Evolutionary conservation across 164 flowering plant genomes (phyloP).

Genomic region (Tetrastigma voinierianum): DNA sequence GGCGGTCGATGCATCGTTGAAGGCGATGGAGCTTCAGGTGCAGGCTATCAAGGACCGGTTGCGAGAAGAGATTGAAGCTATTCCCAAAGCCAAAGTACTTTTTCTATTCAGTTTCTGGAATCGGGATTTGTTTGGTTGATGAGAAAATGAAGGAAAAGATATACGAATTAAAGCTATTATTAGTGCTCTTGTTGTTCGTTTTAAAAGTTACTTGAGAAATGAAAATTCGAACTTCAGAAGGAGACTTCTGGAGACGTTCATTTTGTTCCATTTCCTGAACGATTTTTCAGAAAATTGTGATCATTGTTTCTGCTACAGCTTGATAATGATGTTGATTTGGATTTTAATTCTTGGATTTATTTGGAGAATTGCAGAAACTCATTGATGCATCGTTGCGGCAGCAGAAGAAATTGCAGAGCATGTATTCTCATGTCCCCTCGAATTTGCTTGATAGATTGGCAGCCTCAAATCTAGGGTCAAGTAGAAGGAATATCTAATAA

Average conservation of each 20-base stretch:
- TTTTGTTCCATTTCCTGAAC: too few relatives aligned
- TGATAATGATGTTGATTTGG: background rate
- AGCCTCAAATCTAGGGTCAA: constrained; percentile 21
- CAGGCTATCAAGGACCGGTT: constrained; percentile 69
- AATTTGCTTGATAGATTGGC: constrained; percentile 33
- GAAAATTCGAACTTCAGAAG: too few relatives aligned
- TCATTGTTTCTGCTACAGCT: too few relatives aligned
- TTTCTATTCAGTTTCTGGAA: too few relatives aligned
- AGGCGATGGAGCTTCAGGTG: constrained; percentile 82
- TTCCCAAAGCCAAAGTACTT: constrained; percentile 84
- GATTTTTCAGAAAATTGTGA: too few relatives aligned
- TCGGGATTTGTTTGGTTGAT: background rate
- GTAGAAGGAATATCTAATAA: constrained; percentile 24
- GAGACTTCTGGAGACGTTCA: too few relatives aligned
- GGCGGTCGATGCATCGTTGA: constrained; percentile 59
- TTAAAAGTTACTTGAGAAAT: too few relatives aligned
- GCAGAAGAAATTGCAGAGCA: constrained; percentile 73
- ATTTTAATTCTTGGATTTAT: background rate
- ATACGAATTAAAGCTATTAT: background rate
- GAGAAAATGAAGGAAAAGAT: background rate
- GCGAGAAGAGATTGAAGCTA: constrained; percentile 71
- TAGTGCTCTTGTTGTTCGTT: too few relatives aligned
- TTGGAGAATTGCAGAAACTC: constrained; percentile 50
- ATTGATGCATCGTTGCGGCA: constrained; percentile 70
- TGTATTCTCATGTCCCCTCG: constrained; percentile 52